Evolutionary conservation across 352 stramenopile genomes (phyloP), one percentile per base, ranked within the genome.

Genomic region (Phytopythium mirpurense): DNA sequence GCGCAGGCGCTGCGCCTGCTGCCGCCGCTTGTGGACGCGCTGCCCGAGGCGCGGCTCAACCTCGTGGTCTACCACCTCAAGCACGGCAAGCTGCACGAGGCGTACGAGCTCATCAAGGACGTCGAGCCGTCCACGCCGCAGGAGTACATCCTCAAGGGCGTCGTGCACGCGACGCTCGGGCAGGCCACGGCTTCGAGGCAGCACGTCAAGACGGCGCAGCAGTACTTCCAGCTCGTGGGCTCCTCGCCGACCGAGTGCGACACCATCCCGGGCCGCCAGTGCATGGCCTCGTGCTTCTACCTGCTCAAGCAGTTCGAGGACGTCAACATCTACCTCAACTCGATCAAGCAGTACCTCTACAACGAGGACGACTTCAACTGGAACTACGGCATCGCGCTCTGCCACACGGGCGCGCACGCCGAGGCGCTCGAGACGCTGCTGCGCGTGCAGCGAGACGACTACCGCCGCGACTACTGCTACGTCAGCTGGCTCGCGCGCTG

Each of bases 321-420:
- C 58, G 93, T 97, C 63, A 98, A 98, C 70, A 98, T 98, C 46
- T 98, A 98, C 71, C 77, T 98, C 41, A 98, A 98, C 64, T 97
- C 83, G 32, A 95, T 98, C 73, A 98, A 98, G 70, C 80, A 95
- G 51, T 93, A 95, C 69, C 78, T 98, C 51, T 97, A 98, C 84
- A 97, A 97, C 62, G 93, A 98, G 70, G 94, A 98, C 72, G 88
- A 96, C 51, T 98, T 99, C 74, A 98, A 98, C 68, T 99, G 93
- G 91, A 99, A 99, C 74, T 97, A 97, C 65, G 96, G 94, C 18
- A 74, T 98, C 48, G 72, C 90, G 23, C 76, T 98, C 1, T 96
- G 93, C 47, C 90, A 96, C 54, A 96, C 75, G 16, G 90, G 91
- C 5, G 84, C 95, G 48, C 97, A 96, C 65, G 88, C 97, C 70